A percentile compares a stretch with the other conserved stretches of the same genome.
These are phyloP conservation scores for Tremella fuciformis DNA, from an alignment of 768 basidiomycete species.

Conservation along the genomic window DNA sequence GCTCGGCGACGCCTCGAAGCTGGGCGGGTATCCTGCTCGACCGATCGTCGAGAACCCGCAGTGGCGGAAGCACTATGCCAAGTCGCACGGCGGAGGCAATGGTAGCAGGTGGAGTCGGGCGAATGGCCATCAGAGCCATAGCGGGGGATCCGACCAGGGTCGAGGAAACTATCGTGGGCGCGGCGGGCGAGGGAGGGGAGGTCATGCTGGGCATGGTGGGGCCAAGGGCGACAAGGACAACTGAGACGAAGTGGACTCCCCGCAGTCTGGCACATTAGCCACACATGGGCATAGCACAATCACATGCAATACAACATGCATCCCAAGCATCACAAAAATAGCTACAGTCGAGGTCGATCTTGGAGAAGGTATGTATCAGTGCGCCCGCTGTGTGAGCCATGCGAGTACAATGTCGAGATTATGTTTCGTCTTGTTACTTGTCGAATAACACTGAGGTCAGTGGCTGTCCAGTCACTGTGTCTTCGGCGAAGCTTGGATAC, in stretches of 20 bases:
- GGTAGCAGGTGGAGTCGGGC: neutral
- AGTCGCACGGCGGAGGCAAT: neutral
- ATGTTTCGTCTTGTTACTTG: constrained; percentile 86
- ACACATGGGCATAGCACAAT: neutral
- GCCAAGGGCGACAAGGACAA: neutral
- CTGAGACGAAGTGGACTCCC: too few species aligned
- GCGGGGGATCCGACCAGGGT: too few species aligned
- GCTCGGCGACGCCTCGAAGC: constrained; percentile 25
- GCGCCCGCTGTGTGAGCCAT: constrained; percentile 74
- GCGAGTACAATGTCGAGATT: constrained; percentile 87
- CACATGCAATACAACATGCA: constrained; percentile 8
- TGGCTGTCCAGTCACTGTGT: neutral
- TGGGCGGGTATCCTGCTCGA: constrained; percentile 32
- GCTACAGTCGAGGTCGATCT: constrained; percentile 3
- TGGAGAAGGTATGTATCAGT: constrained; percentile 18
- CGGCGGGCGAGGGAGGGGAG: neutral
- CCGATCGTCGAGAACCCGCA: constrained; percentile 38
- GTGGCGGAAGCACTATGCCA: constrained; percentile 47
- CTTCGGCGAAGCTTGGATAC: constrained; percentile 29
- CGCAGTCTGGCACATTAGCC: neutral
- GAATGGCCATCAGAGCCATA: neutral
- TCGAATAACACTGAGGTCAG: constrained; percentile 63
- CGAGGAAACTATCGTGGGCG: neutral
- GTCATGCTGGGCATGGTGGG: constrained; percentile 1
- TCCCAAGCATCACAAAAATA: neutral